Evolutionary conservation across 257 asterid genomes (phyloP).

Genomic region (Craterostigma plantagineum): DNA sequence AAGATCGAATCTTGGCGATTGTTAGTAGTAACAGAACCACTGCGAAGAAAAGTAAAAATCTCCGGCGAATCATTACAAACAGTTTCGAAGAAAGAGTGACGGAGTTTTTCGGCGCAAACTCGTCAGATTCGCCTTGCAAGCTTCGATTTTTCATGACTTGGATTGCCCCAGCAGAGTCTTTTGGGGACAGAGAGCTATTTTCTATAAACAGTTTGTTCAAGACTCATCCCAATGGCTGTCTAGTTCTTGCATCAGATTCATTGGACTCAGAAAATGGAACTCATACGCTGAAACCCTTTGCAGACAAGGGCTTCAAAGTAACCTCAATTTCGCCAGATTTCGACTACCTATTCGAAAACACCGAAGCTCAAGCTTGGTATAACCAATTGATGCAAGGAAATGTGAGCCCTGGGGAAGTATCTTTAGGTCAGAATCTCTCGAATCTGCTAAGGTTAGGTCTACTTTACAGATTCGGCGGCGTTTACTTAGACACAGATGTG

Average conservation of each 20-base stretch:
- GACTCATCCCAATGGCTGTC: conserved; percentile 56
- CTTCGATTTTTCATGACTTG: conserved; percentile 73
- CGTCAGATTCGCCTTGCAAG: conserved; percentile 27
- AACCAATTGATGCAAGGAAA: conserved; percentile 37
- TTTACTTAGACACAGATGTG: conserved; percentile 71
- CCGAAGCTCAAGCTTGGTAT: conserved; percentile 59
- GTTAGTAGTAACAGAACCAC: conserved; percentile 11
- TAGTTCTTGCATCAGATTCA: conserved; percentile 50
- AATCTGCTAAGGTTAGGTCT: conserved; percentile 74
- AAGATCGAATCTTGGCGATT: conserved; percentile 25
- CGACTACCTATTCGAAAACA: conserved; percentile 38
- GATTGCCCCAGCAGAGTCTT: conserved; percentile 43
- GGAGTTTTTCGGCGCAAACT: conserved; percentile 27
- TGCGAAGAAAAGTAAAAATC: conserved; percentile 15
- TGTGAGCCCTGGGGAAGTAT: conserved; percentile 51
- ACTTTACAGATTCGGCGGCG: conserved; percentile 74
- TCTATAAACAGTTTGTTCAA: conserved; percentile 41
- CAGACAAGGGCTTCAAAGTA: conserved; percentile 33
- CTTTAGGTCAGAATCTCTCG: conserved; percentile 84
- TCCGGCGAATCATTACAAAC: conserved; percentile 10
- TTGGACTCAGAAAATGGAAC: conserved; percentile 52
- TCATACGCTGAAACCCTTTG: conserved; percentile 40
- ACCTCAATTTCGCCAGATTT: conserved; percentile 58
- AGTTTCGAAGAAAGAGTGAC: conserved; percentile 39
- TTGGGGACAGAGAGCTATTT: conserved; percentile 48